Percentiles rank a stretch among this genome's conserved stretches.
Evolutionary conservation across 306 rosid genomes (phyloP).

Genomic region (Vachellia pachyceras): DNA sequence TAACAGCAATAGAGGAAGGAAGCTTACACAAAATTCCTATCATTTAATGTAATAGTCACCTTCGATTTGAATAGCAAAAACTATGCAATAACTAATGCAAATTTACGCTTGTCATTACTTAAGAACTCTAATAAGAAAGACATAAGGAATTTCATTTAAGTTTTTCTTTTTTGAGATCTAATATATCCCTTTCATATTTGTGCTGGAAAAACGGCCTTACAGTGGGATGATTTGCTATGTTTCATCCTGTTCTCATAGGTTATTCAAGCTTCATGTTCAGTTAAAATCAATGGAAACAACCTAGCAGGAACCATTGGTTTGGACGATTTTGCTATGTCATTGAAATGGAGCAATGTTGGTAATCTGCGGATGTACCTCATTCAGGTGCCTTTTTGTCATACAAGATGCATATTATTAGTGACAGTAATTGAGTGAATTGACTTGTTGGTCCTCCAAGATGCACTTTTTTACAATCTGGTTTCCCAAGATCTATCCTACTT

Average conservation of each 20-base stretch:
- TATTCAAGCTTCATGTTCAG: constrained; percentile 64
- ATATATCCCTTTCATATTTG: neutral
- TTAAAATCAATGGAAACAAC: constrained; percentile 72
- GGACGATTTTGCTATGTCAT: constrained; percentile 70
- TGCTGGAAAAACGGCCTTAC: neutral
- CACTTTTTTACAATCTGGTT: neutral
- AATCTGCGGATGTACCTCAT: constrained; percentile 74
- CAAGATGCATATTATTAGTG: neutral
- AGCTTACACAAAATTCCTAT: no score
- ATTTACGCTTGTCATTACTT: neutral
- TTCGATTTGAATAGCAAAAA: neutral
- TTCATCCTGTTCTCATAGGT: constrained; percentile 53
- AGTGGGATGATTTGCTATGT: constrained; percentile 7
- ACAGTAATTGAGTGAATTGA: neutral
- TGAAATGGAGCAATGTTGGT: constrained; percentile 90
- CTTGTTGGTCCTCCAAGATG: neutral
- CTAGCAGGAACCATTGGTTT: constrained; percentile 63
- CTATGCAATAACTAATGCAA: neutral
- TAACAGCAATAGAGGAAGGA: no score
- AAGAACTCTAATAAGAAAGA: neutral
- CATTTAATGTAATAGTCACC: no score
- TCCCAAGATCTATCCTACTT: neutral
- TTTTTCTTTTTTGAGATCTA: neutral
- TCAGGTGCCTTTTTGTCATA: constrained; percentile 59
- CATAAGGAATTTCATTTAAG: neutral